Evolutionary conservation across 768 basidiomycete species (phyloP).

Genomic region (Russula sp.): DNA sequence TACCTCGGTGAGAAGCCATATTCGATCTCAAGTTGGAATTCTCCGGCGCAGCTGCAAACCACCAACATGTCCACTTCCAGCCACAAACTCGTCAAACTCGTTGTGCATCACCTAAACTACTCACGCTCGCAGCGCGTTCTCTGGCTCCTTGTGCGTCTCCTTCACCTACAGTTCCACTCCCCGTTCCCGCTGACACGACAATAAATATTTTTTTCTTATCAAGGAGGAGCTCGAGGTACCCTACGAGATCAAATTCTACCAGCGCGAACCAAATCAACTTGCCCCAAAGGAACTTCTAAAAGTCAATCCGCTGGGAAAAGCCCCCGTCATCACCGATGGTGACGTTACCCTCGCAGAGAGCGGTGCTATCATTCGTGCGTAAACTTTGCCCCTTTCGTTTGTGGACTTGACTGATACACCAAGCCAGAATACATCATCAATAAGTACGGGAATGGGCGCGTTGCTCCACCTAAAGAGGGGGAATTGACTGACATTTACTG

Average conservation of each 20-base stretch:
- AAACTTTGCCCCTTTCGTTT: constrained; percentile 4
- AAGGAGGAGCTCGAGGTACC: constrained; percentile 53
- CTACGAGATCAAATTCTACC: constrained; percentile 46
- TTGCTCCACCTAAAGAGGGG: constrained; percentile 34
- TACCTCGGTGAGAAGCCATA: background rate
- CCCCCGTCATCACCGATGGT: constrained; percentile 49
- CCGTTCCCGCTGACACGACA: background rate
- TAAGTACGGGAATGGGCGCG: constrained; percentile 39
- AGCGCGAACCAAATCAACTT: constrained; percentile 34
- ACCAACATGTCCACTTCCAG: background rate
- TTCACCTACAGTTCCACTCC: background rate
- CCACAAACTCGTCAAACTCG: constrained; percentile 30
- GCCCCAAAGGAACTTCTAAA: constrained; percentile 42
- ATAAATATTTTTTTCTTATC: background rate
- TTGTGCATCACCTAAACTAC: constrained; percentile 47
- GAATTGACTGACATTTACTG: constrained; percentile 42
- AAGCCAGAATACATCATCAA: constrained; percentile 42
- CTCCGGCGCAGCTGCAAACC: background rate
- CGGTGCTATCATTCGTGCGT: constrained; percentile 45
- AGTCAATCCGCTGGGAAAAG: constrained; percentile 47
- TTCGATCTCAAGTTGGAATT: constrained; percentile 2
- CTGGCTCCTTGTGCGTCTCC: constrained; percentile 42
- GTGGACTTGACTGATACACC: constrained; percentile 6
- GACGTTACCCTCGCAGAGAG: constrained; percentile 45
- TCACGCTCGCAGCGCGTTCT: constrained; percentile 51